These are phyloP conservation scores for Dryadomyces sulphureus DNA, from an alignment of 2,329 filamentous ascomycete genomes.

Conservation along the genomic window DNA sequence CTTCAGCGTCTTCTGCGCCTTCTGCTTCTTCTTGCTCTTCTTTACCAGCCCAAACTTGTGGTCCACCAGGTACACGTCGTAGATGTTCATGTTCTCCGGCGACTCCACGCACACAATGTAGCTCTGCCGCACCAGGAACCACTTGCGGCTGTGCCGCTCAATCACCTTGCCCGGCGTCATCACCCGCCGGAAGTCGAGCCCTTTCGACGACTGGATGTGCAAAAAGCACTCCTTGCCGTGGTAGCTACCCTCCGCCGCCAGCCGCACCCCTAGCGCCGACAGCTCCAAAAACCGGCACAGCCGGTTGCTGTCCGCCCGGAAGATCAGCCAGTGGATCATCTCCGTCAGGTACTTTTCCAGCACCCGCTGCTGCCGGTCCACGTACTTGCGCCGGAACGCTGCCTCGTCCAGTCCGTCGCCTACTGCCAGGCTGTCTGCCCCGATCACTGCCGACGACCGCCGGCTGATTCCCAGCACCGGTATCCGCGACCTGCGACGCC, in stretches of 20 bases:
- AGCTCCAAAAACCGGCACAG: slow-evolving; percentile 92
- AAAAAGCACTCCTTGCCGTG: slow-evolving; percentile 95
- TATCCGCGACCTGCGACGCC: slow-evolving; percentile 36
- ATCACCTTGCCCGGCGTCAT: slow-evolving; percentile 67
- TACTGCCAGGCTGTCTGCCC: slow-evolving; percentile 21
- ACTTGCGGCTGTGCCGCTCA: slow-evolving; percentile 76
- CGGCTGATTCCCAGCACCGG: slow-evolving; percentile 35
- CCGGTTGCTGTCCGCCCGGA: slow-evolving; percentile 86
- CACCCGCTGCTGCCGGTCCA: slow-evolving; percentile 70
- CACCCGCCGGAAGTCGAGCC: slow-evolving; percentile 70
- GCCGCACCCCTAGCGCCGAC: slow-evolving; percentile 80
- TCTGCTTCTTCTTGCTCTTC: slow-evolving; percentile 44
- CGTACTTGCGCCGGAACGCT: slow-evolving; percentile 46
- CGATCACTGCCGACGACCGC: slow-evolving; percentile 34
- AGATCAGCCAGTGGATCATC: slow-evolving; percentile 94
- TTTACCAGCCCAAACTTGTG: slow-evolving; percentile 73
- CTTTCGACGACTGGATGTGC: slow-evolving; percentile 82
- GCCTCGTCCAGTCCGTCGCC: slow-evolving; percentile 34
- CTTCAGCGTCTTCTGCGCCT: slow-evolving; percentile 25
- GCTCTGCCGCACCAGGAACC: slow-evolving; percentile 95
- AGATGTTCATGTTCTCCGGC: slow-evolving; percentile 96
- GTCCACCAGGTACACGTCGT: slow-evolving; percentile 96
- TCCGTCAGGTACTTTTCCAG: slow-evolving; percentile 83
- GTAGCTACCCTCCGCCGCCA: slow-evolving; percentile 90
- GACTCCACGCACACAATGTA: slow-evolving; percentile 98